Evolutionary conservation across 495 filamentous ascomycete species (phyloP).

Genomic region (Penicillium roqueforti): DNA sequence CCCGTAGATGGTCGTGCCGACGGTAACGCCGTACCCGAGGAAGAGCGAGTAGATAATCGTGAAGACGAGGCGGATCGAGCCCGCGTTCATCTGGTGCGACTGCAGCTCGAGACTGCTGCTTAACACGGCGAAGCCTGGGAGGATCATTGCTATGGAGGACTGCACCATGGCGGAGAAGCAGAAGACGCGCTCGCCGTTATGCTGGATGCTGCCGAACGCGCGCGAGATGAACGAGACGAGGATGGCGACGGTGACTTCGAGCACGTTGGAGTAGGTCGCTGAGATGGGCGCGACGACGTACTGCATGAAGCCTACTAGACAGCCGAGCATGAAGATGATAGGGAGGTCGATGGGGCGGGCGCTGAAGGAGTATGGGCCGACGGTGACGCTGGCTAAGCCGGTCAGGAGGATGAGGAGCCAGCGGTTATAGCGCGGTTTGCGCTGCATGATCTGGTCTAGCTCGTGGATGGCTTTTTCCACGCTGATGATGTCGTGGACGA

Average conservation of each 20-base stretch:
- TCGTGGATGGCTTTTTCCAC: constrained; percentile 71
- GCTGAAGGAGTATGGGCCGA: constrained; percentile 82
- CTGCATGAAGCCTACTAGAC: constrained; percentile 73
- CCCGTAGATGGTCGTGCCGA: constrained; percentile 87
- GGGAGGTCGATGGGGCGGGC: constrained; percentile 82
- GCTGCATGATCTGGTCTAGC: constrained; percentile 58
- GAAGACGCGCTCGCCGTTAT: constrained; percentile 52
- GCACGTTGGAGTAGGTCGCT: constrained; percentile 75
- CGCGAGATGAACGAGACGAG: constrained; percentile 79
- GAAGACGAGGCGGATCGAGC: constrained; percentile 87
- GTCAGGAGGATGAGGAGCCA: constrained; percentile 72
- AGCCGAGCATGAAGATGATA: constrained; percentile 78
- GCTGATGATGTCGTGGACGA: constrained; percentile 78
- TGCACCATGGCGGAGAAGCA: constrained; percentile 88
- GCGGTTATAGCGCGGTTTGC: constrained; percentile 46
- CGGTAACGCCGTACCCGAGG: constrained; percentile 91
- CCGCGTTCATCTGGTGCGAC: constrained; percentile 76
- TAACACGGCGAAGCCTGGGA: constrained; percentile 79
- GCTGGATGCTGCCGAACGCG: constrained; percentile 70
- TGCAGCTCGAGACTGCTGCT: constrained; percentile 81
- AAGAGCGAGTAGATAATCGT: constrained; percentile 91
- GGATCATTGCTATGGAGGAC: constrained; percentile 82
- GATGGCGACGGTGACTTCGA: constrained; percentile 79
- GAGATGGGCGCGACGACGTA: constrained; percentile 69
- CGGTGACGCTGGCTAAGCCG: constrained; percentile 72